These are phyloP conservation scores for Xylaria multiplex DNA, from an alignment of 2,329 filamentous ascomycete species.

Conservation along the genomic window DNA sequence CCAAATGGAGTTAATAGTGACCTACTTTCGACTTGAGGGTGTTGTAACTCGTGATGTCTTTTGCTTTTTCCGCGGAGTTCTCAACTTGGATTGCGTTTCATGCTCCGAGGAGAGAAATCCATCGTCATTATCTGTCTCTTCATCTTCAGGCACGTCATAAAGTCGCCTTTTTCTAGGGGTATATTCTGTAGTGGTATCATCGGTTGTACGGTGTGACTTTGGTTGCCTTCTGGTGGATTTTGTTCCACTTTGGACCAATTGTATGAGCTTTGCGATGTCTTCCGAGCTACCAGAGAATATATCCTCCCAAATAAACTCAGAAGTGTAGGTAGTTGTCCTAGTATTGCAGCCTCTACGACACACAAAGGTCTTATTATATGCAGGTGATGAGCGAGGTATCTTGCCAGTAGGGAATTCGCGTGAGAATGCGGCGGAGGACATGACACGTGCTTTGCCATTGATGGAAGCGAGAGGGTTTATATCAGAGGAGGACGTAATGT, in stretches of 20 bases:
- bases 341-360: slow-evolving; percentile 91
- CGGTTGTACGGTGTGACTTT: slow-evolving; percentile 47
- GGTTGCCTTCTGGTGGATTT: slow-evolving; percentile 71
- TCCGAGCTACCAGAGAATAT: slow-evolving; percentile 73
- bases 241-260: slow-evolving; percentile 76
- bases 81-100: slow-evolving; percentile 48
- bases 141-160: slow-evolving; percentile 29
- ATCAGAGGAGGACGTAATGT: slow-evolving; percentile 88
- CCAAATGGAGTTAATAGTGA: slow-evolving; percentile 3
- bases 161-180: slow-evolving; percentile 32
- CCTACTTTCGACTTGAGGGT: slow-evolving; percentile 56
- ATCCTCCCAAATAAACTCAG: slow-evolving; percentile 93
- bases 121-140: slow-evolving; percentile 49
- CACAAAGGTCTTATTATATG: slow-evolving; percentile 87
- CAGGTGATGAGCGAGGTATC: slow-evolving; percentile 75
- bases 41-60: slow-evolving; percentile 58
- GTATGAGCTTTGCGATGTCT: slow-evolving; percentile 72
- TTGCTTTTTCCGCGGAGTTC: slow-evolving; percentile 67
- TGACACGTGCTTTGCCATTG: slow-evolving; percentile 84
- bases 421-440: slow-evolving; percentile 77
- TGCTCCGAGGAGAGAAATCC: slow-evolving; percentile 48
- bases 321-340: slow-evolving; percentile 87
- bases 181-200: slow-evolving; percentile 41
- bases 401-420: slow-evolving; percentile 77
- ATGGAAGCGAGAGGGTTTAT: slow-evolving; percentile 87